Percentiles rank a stretch among this genome's conserved stretches.
Evolutionary conservation across 257 asterid species (phyloP).

Genomic region (Echites panduratus): DNA sequence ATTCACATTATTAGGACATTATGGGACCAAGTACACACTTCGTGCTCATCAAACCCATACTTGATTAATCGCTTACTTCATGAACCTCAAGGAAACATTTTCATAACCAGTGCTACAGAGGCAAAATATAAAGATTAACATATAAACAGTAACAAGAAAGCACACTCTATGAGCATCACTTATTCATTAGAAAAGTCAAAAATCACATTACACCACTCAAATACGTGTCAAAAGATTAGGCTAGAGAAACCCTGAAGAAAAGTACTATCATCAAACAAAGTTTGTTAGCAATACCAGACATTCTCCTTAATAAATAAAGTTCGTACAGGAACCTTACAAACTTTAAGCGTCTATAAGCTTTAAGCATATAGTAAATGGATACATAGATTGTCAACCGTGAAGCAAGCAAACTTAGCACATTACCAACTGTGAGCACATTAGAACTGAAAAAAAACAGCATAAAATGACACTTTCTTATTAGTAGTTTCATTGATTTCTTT

Average conservation of each 20-base stretch:
- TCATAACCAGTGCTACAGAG: background rate
- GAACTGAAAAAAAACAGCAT: too few species aligned
- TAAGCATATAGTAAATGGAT: too few species aligned
- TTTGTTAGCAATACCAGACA: too few species aligned
- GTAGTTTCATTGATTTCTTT: too few species aligned
- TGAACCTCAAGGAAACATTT: background rate
- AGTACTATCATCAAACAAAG: background rate
- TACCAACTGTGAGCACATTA: too few species aligned
- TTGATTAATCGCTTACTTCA: background rate
- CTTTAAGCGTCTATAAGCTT: too few species aligned
- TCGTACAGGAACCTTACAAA: too few species aligned
- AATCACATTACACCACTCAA: background rate
- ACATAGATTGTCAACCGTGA: too few species aligned
- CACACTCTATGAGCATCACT: background rate
- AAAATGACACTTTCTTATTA: too few species aligned
- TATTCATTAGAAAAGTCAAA: background rate
- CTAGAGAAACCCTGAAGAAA: background rate
- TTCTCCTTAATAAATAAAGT: too few species aligned
- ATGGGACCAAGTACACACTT: background rate
- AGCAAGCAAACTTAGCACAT: too few species aligned
- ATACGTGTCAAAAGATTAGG: background rate
- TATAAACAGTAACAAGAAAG: background rate
- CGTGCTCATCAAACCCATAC: background rate
- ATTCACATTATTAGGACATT: background rate
- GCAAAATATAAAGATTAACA: background rate